These are phyloP conservation scores for Globisporangium cylindrosporum DNA, from an alignment of 352 stramenopile species.

Conservation along the genomic window DNA sequence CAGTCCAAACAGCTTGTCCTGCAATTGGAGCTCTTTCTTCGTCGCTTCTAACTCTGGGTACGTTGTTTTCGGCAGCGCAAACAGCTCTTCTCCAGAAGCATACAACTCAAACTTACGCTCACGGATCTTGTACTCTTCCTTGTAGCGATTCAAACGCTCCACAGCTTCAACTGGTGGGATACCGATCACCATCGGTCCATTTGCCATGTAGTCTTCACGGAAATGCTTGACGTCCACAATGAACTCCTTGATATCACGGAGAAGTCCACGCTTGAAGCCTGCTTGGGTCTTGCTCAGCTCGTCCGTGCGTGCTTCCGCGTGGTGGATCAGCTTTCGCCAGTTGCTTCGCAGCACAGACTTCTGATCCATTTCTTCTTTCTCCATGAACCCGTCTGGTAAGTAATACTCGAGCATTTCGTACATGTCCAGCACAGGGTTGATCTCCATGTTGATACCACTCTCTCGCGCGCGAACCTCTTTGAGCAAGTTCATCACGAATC, in stretches of 20 bases:
- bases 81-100: slow-evolving; percentile 95
- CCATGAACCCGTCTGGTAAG: slow-evolving; percentile 95
- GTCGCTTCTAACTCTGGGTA: slow-evolving; percentile 97
- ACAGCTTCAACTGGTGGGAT: slow-evolving; percentile 96
- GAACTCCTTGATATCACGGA: slow-evolving; percentile 96
- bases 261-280: slow-evolving; percentile 94
- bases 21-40: slow-evolving; percentile 96
- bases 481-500: slow-evolving; percentile 97
- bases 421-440: slow-evolving; percentile 98
- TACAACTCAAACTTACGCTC: slow-evolving; percentile 98
- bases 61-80: slow-evolving; percentile 93
- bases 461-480: slow-evolving; percentile 97
- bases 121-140: slow-evolving; percentile 97
- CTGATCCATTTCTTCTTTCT: slow-evolving; percentile 99
- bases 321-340: slow-evolving; percentile 97
- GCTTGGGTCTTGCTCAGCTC: slow-evolving; percentile 95
- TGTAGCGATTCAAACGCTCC: slow-evolving; percentile 96
- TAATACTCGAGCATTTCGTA: slow-evolving; percentile 97
- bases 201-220: slow-evolving; percentile 94
- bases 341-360: slow-evolving; percentile 96
- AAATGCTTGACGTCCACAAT: slow-evolving; percentile 96
- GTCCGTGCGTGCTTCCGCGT: slow-evolving; percentile 92
- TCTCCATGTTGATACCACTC: slow-evolving; percentile 98
- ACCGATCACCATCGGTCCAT: slow-evolving; percentile 97
- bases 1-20: slow-evolving; percentile 93